Base-by-base conservation (phyloP, 441 rosid genomes). In the Erodium moschatum region DNA sequence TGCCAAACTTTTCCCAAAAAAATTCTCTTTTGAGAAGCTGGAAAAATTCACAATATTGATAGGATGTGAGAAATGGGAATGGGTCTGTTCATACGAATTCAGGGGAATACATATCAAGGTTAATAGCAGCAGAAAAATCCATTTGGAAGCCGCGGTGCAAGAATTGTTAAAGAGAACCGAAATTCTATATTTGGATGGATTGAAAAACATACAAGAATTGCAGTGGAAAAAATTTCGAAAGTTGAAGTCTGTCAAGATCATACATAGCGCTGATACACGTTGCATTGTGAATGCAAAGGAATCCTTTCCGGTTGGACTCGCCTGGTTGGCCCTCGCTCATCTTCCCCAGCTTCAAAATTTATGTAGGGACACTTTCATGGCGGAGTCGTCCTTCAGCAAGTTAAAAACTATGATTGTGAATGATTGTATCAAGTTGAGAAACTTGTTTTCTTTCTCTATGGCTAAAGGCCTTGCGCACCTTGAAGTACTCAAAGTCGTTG, bases 241-340 rank as follows among this genome's bases (percentile, higher is more conserved):
- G 11, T 21, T 78, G 72, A 74, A 78, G 74, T 42, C 38, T 68
- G 68, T 81, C 15, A 27, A 66, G 0, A 0, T 76, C 52, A 35
- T 48, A 66, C 44, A 68, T 24, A 69, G 52, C 64, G 12, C 5
- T 10, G 71, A 68, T 5, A 0, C 60, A 5, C 52, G 48, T 0
- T 54, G 69, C n/a, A 18, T 79, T 0, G 15, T 76, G 0, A 4
- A 5, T 3, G 58, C 77, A 1, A 16, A 0, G 7, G 50, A 66
- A 4, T 10, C 65, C 24, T 72, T 77, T 63, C 74, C 75, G 3
- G 52, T 10, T 0, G 16, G 42, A 21, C 19, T 80, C 75, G 81
- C 76, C 72, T 62, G 75, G 5, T 38, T 79, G 27, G 13, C 10
- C 64, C 70, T 78, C 12, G 5, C 9, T 5, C n/a, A 16, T 31